A percentile compares a stretch with the other conserved stretches of the same genome.
Evolutionary conservation across 2,329 filamentous ascomycete genomes (phyloP).

Genomic region (Neospermospora avenae): DNA sequence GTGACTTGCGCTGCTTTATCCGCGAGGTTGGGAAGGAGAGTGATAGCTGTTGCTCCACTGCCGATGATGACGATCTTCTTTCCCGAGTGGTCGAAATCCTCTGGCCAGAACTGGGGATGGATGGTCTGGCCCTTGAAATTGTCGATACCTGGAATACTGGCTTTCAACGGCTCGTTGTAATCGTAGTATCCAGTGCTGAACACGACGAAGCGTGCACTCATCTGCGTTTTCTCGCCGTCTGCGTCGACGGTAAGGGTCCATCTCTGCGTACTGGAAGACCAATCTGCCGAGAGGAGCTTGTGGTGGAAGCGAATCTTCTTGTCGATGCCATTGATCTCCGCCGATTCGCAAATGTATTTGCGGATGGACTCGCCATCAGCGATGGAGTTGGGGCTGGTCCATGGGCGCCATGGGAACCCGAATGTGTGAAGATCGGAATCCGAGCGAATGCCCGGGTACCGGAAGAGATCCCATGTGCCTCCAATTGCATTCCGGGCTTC

Average conservation of each 20-base stretch:
- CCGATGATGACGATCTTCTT: slow-evolving; percentile 48
- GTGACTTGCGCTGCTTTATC: slow-evolving; percentile 64
- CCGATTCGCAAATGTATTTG: slow-evolving; percentile 52
- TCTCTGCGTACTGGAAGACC: slow-evolving; percentile 50
- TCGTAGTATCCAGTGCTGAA: slow-evolving; percentile 64
- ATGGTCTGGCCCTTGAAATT: slow-evolving; percentile 57
- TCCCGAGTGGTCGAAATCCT: slow-evolving; percentile 59
- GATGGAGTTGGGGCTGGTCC: slow-evolving; percentile 52
- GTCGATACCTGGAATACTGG: slow-evolving; percentile 55
- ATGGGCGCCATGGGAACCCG: slow-evolving; percentile 68
- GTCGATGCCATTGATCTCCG: slow-evolving; percentile 50
- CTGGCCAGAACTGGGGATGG: slow-evolving; percentile 73
- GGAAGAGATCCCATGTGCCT: slow-evolving; percentile 77
- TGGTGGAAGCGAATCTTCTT: slow-evolving; percentile 52
- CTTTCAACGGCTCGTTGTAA: slow-evolving; percentile 52
- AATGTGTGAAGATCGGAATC: slow-evolving; percentile 61
- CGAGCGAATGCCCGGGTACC: slow-evolving; percentile 68
- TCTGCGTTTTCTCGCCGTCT: slow-evolving; percentile 33
- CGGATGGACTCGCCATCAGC: slow-evolving; percentile 51
- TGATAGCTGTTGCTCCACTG: slow-evolving; percentile 74
- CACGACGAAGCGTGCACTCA: slow-evolving; percentile 48
- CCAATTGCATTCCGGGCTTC: slow-evolving; percentile 65
- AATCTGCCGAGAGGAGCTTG: slow-evolving; percentile 48
- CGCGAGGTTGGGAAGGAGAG: slow-evolving; percentile 68
- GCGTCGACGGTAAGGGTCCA: slow-evolving; percentile 49